Base-by-base conservation (phyloP, 306 rosid species). In the Calophaca sinica region DNA sequence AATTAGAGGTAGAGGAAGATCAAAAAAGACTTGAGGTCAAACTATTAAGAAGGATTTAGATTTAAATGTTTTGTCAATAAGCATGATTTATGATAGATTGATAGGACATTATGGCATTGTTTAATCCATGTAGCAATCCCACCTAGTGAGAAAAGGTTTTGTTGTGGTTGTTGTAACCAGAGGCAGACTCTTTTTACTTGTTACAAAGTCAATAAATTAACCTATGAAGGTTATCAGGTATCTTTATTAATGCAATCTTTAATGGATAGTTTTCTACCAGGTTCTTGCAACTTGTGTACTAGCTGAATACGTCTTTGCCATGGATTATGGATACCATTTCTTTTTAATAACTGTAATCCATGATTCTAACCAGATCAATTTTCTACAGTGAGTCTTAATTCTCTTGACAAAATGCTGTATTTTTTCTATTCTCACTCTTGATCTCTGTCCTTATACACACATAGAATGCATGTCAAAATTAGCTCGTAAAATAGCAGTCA, bases 271-370 rank as follows among this genome's bases (percentile, higher is more conserved):
- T 64, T 35, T 73, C 55, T 62, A 62, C 72, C 60, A 51, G n/a
- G n/a, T 50, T 61, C 66, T 6, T 55, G 55, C 33, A 66, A 67
- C 54, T n/a, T 38, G 13, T 50, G 13, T 38, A 6, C 54, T 20
- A 13, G n/a, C 39, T 63, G 68, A 73, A 73, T 59, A 60, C 35
- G 70, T 64, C 32, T 62, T 68, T 70, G 60, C 29, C 38, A n/a
- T 5, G 20, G 9, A 64, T 54, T 28, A n/a, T 5, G 20, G 9
- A 64, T 54, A n/a, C 28, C 12, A 38, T 68, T 50, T 62, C 66
- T 48, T 41, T 57, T 31, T 48, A 61, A n/a, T 51, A 44, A 54
- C 59, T 35, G 55, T 20, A 31, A 49, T 9, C 53, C 42, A 48
- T 38, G 35, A 51, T 72, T 71, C 53, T 49, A 65, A 33, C 70